Evolutionary conservation across 805 yeast species (phyloP).

Genomic region (Saturnispora galanensis): DNA sequence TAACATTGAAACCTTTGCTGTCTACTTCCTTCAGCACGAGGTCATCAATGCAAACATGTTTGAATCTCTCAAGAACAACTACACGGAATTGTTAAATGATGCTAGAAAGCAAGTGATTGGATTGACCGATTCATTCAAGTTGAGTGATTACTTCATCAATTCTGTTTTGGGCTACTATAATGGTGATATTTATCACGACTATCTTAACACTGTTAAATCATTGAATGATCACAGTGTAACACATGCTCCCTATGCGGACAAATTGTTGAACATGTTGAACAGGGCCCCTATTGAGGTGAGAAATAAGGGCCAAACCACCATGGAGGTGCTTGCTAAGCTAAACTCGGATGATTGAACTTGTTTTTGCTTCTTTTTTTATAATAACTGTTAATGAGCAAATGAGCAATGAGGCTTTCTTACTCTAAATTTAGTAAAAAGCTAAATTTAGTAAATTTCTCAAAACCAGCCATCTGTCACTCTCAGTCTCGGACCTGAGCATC

Average conservation of each 20-base stretch:
- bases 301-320: slow-evolving; percentile 19
- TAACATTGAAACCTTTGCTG: slow-evolving; percentile 60
- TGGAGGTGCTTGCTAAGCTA: slow-evolving; percentile 17
- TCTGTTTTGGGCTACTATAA: slow-evolving; percentile 73
- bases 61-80: slow-evolving; percentile 30
- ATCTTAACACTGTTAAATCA: slow-evolving; percentile 45
- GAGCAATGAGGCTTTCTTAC: too few species aligned
- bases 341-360: background rate
- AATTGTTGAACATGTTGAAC: slow-evolving; percentile 29
- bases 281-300: slow-evolving; percentile 30
- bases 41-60: slow-evolving; percentile 43
- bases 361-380: background rate
- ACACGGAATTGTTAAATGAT: slow-evolving; percentile 36
- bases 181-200: slow-evolving; percentile 78
- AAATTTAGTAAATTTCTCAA: background rate
- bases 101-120: slow-evolving; percentile 65
- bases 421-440: background rate
- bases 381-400: too few species aligned
- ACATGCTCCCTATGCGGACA: slow-evolving; percentile 51
- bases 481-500: too few species aligned
- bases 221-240: slow-evolving; percentile 40
- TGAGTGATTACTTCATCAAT: slow-evolving; percentile 71
- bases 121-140: slow-evolving; percentile 74
- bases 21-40: slow-evolving; percentile 58
- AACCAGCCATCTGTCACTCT: slow-evolving; percentile 3